Base-by-base conservation (phyloP, 805 yeast species). In the Candida germanica region DNA sequence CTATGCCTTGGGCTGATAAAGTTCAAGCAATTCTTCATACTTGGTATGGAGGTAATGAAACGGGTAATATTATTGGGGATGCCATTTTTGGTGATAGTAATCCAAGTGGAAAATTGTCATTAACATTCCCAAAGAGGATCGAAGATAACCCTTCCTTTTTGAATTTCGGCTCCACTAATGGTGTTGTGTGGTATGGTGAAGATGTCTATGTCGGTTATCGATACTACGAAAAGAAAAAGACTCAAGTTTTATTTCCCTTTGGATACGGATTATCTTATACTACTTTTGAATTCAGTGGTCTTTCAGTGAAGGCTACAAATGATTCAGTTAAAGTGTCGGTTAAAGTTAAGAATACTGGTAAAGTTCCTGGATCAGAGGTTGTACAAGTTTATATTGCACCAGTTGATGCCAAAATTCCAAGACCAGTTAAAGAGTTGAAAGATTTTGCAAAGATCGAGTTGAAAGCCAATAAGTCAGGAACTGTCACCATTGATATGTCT, bases 191-290 rank as follows among this genome's bases (percentile, higher is more conserved):
- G 39, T 59, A 59, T 47, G 83, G 85, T 40, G 87, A 80, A 53
- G 83, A 79, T 49, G 73, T 80, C 30, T 79, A 66, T 52, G 75
- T 79, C 35, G 86, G 85, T 14, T 79, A 80, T 61, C 62, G 77
- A 40, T 76, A 59, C 59, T 80, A 75, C 54, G 84, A 80, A 48
- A 73, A 72, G 54, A 51, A 61, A 24, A 65, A 70, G 43, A 58
- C 54, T 27, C 64, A 64, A 18, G 77, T 74, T 4, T 60, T 71
- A 32, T 79, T 70, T 63, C 79, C 83, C 28, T 80, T 80, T 54
- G 85, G 85, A 4, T 66, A 55, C 47, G 85, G 85, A 31, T 64
- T 79, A 42, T 78, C 85, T 1, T 80, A 78, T 59, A 71, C 83
- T 14, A 45, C 65, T 0, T 80, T 78, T 48, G 59, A 54, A 21